These are phyloP conservation scores for Naganishia antarctica DNA, from an alignment of 768 basidiomycete genomes.

Conservation along the genomic window DNA sequence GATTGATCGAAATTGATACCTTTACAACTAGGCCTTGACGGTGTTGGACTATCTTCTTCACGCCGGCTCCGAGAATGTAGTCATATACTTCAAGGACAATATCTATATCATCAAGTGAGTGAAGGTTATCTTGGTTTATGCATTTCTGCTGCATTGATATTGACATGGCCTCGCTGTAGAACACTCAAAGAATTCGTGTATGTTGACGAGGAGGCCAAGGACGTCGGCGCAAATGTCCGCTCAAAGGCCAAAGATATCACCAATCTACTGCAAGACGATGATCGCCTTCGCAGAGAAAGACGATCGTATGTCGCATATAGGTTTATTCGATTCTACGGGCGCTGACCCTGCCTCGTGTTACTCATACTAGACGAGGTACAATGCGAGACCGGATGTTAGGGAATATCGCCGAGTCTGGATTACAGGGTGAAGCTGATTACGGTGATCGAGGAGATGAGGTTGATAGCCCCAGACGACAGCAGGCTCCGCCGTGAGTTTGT, in stretches of 20 bases:
- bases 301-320: conserved; percentile 46
- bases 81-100: conserved; percentile 97
- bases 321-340: neutral
- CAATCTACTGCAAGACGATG: conserved; percentile 80
- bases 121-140: no score
- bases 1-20: no score
- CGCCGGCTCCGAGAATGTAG: conserved; percentile 94
- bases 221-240: conserved; percentile 83
- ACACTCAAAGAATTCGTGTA: conserved; percentile 98
- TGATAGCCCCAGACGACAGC: neutral
- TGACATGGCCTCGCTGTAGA: conserved; percentile 28
- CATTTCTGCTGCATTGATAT: neutral
- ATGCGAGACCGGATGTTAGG: conserved; percentile 95
- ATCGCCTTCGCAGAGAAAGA: conserved; percentile 77
- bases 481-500: conserved; percentile 8
- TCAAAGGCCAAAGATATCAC: conserved; percentile 87
- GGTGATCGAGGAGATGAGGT: conserved; percentile 25
- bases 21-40: conserved; percentile 62
- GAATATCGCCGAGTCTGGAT: conserved; percentile 52
- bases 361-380: conserved; percentile 58
- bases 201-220: conserved; percentile 89
- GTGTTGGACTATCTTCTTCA: conserved; percentile 93
- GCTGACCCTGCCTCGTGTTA: neutral
- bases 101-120: conserved; percentile 82
- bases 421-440: conserved; percentile 49